phyloP scores from a whole-genome alignment of 352 stramenopile species.

The Phytophthora cryptogea region DNA sequence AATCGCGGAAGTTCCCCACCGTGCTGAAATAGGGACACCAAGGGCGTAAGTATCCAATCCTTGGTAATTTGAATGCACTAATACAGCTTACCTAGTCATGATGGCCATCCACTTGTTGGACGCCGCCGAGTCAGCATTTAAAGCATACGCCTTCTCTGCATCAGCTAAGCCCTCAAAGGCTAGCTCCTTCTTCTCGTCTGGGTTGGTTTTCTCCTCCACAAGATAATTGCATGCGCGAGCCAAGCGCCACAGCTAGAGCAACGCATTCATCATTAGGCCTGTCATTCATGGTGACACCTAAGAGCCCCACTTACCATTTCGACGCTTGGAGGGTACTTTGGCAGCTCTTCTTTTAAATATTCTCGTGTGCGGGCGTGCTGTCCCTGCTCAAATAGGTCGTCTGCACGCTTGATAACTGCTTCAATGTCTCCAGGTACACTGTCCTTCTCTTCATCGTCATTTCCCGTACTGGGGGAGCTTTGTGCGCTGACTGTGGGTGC shows the following conservation, averaged over 20 bases:
- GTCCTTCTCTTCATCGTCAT: conserved; percentile 46
- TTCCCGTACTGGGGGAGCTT: neutral
- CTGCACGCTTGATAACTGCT: conserved; percentile 40
- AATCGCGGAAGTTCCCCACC: conserved; percentile 61
- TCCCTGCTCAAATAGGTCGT: conserved; percentile 57
- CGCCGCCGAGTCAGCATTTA: conserved; percentile 48
- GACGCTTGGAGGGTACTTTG: conserved; percentile 43
- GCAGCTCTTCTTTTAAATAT: conserved; percentile 46
- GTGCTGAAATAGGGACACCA: conserved; percentile 24
- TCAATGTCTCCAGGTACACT: conserved; percentile 31
- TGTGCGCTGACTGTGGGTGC: neutral
- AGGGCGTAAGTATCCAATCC: conserved; percentile 4
- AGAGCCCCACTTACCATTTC: conserved; percentile 46
- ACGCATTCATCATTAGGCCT: neutral
- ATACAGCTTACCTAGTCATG: conserved; percentile 47
- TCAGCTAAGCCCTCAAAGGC: conserved; percentile 57
- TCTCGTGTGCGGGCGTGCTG: conserved; percentile 45
- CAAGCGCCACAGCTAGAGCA: conserved; percentile 60
- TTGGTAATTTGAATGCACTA: neutral
- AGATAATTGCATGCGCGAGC: conserved; percentile 67
- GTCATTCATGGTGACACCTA: neutral
- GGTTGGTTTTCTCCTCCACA: conserved; percentile 42
- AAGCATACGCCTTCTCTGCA: conserved; percentile 56
- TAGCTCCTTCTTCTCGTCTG: conserved; percentile 60
- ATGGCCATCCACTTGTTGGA: conserved; percentile 84